Base-by-base conservation (phyloP, 225 moss, liverwort and hornwort species). In the Physcomitrellopsis africana region DNA sequence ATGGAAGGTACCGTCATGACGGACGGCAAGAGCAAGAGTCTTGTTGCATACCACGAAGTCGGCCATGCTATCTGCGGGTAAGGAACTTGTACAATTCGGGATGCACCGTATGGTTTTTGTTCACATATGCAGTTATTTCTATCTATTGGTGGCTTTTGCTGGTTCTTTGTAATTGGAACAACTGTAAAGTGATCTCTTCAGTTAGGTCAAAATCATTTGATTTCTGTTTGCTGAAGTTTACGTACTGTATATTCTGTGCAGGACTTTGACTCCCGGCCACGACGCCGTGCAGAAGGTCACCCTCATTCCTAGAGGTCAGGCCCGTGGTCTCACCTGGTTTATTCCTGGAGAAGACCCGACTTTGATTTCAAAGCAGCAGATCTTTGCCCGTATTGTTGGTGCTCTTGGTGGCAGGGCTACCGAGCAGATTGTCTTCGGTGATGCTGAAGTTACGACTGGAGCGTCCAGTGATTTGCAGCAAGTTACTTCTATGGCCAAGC, bases 401-500 rank as follows among this genome's bases (percentile, higher is more conserved):
- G 96, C 96, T 2, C 73, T 94, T 79, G 94, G 96, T 56, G 96
- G 94, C 9, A 84, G 96, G 81, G 96, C 94, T n/a, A 94, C 94
- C 0, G 94, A 97, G 77, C 81, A 97, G 66, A 19, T 97, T 3
- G 91, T 97, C 7, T 97, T 94, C 46, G 94, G 96, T 76, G 94
- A 93, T 68, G 83, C 15, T 14, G 96, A 97, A 82, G 88, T 97
- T 11, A 96, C 96, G 11, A 96, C 96, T 10, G 96, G 96, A 74
- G 96, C 96, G 19, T 81, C 94, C 15, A 94, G 96, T 43, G 96
- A 96, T 69, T 82, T 96, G 83, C 86, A 88, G 65, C 96, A 97
- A 81, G 94, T 97, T 29, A 94, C 96, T 11, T 97, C 94, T 1
- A 96, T 96, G 94, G 96, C 94, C n/a, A 96, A 96, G 59, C 96